phyloP scores from a whole-genome alignment of 345 rosid species.

The Kernera saxatilis region DNA sequence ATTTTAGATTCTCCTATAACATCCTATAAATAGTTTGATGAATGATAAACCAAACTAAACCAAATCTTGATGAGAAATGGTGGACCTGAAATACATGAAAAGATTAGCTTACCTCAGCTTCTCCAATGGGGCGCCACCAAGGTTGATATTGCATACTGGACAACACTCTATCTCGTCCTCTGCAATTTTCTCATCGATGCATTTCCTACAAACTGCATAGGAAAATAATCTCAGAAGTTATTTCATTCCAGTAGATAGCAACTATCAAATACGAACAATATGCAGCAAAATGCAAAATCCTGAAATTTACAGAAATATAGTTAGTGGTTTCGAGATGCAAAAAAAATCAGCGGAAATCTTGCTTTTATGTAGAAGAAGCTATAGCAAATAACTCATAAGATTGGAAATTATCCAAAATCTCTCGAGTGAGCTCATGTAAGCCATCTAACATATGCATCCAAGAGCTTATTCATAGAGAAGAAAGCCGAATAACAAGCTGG shows the following conservation, averaged over 20 bases:
- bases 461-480: no score
- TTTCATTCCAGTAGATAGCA: background rate
- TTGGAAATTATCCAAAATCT: no score
- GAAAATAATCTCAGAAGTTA: background rate
- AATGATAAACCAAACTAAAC: background rate
- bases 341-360: no score
- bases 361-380: no score
- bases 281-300: no score
- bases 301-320: no score
- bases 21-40: no score
- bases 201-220: conserved; percentile 74
- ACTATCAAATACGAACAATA: background rate
- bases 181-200: conserved; percentile 59
- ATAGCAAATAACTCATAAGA: no score
- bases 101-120: conserved; percentile 55
- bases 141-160: conserved; percentile 66
- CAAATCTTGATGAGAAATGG: background rate
- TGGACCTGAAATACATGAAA: background rate
- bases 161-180: conserved; percentile 68
- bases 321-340: no score
- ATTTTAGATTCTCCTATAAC: background rate
- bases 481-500: no score
- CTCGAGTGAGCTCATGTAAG: no score
- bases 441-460: no score
- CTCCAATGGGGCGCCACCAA: conserved; percentile 72